These are phyloP conservation scores for Phanerochaete sordida DNA, from an alignment of 768 basidiomycete genomes.

Conservation along the genomic window DNA sequence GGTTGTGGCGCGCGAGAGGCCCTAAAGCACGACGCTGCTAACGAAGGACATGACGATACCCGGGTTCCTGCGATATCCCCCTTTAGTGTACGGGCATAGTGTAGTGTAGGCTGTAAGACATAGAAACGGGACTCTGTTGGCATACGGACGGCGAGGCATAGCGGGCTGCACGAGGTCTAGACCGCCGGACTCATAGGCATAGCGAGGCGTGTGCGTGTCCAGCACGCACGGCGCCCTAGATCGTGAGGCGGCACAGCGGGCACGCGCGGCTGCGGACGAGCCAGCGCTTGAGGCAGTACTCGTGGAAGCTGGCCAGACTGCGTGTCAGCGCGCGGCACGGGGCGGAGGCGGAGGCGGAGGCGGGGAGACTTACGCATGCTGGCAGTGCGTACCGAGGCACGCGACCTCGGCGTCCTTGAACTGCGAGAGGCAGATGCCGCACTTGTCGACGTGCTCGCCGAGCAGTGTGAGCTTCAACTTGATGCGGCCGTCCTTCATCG, in stretches of 20 bases:
- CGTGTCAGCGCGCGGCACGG: not conserved
- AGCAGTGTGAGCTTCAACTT: slow-evolving; percentile 68
- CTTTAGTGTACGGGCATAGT: not conserved
- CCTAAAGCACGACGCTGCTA: not conserved
- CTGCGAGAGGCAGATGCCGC: slow-evolving; percentile 70
- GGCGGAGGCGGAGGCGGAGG: not conserved
- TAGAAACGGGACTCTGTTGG: not conserved
- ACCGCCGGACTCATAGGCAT: not conserved
- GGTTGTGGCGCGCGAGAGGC: not conserved
- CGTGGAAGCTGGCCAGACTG: slow-evolving; percentile 45
- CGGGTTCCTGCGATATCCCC: not conserved
- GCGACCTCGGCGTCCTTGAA: slow-evolving; percentile 59
- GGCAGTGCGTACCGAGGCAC: slow-evolving; percentile 53
- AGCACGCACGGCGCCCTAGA: slow-evolving; percentile 19
- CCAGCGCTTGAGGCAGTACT: slow-evolving; percentile 61
- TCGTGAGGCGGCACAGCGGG: slow-evolving; percentile 56
- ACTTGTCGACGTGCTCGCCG: slow-evolving; percentile 62
- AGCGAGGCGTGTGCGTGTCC: not conserved
- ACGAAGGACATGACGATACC: not conserved
- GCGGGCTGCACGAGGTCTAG: not conserved
- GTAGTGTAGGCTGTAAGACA: not conserved
- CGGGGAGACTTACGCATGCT: slow-evolving; percentile 44
- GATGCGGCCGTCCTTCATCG: slow-evolving; percentile 59
- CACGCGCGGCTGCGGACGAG: slow-evolving; percentile 57
- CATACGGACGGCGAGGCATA: no score